phyloP scores from a whole-genome alignment of 306 rosid species.

The Rosa persica region DNA sequence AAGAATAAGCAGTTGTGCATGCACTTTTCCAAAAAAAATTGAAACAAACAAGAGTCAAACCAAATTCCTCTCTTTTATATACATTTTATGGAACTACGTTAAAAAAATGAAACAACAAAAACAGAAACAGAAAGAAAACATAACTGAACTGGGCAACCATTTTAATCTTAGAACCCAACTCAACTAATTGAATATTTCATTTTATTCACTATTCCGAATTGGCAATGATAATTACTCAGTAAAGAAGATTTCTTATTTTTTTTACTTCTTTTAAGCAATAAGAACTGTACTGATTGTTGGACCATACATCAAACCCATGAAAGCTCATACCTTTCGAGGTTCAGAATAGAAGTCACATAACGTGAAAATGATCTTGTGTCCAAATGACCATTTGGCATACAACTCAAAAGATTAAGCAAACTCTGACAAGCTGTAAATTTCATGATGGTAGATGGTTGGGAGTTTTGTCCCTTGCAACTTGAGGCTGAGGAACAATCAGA shows the following conservation, averaged over 20 bases:
- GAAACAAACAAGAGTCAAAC: neutral
- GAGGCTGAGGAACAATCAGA: conserved; percentile 32
- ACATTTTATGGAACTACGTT: neutral
- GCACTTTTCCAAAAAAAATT: neutral
- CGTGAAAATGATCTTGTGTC: conserved; percentile 49
- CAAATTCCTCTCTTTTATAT: neutral
- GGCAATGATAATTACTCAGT: neutral
- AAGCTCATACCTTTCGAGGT: conserved; percentile 74
- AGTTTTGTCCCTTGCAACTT: conserved; percentile 32
- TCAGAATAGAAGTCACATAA: conserved; percentile 54
- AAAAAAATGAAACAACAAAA: neutral
- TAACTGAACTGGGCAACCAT: neutral
- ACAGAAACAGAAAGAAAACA: neutral
- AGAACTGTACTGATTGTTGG: conserved; percentile 9
- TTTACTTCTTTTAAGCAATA: neutral
- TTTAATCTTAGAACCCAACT: neutral
- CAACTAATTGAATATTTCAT: neutral
- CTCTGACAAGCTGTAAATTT: conserved; percentile 52
- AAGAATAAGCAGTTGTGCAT: neutral
- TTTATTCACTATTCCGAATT: neutral
- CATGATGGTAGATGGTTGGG: conserved; percentile 26
- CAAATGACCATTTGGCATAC: conserved; percentile 50
- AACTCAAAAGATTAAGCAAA: conserved; percentile 63
- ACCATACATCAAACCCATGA: conserved; percentile 22
- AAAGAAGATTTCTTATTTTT: neutral